Conservation (phyloP, 108 stramenopile species). For the Seminavis robusta region DNA sequence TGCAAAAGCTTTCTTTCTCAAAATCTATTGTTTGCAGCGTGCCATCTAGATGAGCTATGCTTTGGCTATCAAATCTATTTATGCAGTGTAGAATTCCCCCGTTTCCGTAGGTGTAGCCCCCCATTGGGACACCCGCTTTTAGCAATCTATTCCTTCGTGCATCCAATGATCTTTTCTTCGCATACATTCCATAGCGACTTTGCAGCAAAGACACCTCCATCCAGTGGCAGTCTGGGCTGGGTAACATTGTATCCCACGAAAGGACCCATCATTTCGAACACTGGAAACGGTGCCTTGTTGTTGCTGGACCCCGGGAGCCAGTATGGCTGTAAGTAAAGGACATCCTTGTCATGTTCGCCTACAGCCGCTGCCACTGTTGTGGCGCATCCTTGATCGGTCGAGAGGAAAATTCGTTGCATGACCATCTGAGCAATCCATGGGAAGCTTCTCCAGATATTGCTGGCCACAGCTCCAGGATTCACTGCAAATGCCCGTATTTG, state of each 20-base stretch:
- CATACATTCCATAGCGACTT: conserved; percentile 38
- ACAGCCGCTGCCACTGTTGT: conserved; percentile 49
- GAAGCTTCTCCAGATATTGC: conserved; percentile 58
- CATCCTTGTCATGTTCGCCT: conserved; percentile 2
- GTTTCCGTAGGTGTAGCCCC: too few species aligned
- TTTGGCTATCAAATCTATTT: too few species aligned
- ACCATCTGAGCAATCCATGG: conserved; percentile 24
- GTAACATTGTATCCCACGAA: conserved; percentile 43
- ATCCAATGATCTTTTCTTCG: conserved; percentile 25
- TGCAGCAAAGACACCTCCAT: conserved; percentile 12
- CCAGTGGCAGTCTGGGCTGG: conserved; percentile 43
- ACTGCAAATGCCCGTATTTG: conserved; percentile 39
- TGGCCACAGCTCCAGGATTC: conserved; percentile 65
- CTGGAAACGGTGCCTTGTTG: conserved; percentile 35
- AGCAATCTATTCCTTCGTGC: too few species aligned
- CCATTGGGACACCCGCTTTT: too few species aligned
- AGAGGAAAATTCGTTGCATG: conserved; percentile 38
- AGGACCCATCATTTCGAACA: conserved; percentile 57
- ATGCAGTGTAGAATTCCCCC: too few species aligned
- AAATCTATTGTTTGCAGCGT: too few species aligned
- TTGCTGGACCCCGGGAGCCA: conserved; percentile 18
- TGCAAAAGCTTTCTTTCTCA: too few species aligned
- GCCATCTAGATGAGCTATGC: too few species aligned
- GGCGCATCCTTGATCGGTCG: conserved; percentile 32
- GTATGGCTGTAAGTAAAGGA: conserved; percentile 60